Evolutionary conservation across 192 early-diverging fungal species (phyloP).

Genomic region (Coemansia nantahalensis): DNA sequence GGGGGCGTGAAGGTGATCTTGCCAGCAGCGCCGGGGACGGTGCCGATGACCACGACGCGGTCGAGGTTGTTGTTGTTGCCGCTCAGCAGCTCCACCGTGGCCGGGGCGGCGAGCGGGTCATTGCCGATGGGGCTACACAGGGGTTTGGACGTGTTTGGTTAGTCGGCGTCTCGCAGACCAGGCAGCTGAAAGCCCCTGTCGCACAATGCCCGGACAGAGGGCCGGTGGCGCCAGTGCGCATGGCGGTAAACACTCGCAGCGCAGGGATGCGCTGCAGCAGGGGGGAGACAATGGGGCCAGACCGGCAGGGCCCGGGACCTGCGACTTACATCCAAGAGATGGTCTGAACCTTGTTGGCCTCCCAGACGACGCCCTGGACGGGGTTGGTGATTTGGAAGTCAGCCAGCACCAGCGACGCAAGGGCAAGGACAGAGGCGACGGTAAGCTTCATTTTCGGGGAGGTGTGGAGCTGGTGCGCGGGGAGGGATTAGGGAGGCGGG

Average conservation of each 20-base stretch:
- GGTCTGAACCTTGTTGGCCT: constrained; percentile 10
- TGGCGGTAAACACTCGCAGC: too few relatives aligned
- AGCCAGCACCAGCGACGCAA: constrained; percentile 34
- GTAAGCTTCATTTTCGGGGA: constrained; percentile 31
- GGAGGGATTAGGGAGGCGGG: too few relatives aligned
- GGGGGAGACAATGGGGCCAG: too few relatives aligned
- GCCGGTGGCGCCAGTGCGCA: too few relatives aligned
- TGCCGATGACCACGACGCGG: constrained; percentile 24
- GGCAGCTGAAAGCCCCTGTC: too few relatives aligned
- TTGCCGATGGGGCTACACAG: constrained; percentile 32
- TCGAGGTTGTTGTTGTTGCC: constrained; percentile 41
- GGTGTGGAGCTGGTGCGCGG: too few relatives aligned
- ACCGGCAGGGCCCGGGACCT: too few relatives aligned
- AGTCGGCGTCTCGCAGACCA: too few relatives aligned
- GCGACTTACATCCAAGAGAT: constrained; percentile 54
- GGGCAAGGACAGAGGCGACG: constrained; percentile 23
- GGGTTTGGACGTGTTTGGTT: too few relatives aligned
- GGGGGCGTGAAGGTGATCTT: constrained; percentile 29
- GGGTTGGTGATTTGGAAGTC: constrained; percentile 49
- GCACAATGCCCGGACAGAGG: too few relatives aligned
- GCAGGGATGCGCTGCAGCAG: too few relatives aligned
- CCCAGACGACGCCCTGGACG: constrained; percentile 32
- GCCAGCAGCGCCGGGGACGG: constrained; percentile 14
- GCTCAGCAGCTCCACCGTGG: constrained; percentile 48
- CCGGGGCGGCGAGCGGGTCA: constrained; percentile 37